These are phyloP conservation scores for Thyridium curvatum DNA, from an alignment of 2,329 filamentous ascomycete species.

Conservation along the genomic window DNA sequence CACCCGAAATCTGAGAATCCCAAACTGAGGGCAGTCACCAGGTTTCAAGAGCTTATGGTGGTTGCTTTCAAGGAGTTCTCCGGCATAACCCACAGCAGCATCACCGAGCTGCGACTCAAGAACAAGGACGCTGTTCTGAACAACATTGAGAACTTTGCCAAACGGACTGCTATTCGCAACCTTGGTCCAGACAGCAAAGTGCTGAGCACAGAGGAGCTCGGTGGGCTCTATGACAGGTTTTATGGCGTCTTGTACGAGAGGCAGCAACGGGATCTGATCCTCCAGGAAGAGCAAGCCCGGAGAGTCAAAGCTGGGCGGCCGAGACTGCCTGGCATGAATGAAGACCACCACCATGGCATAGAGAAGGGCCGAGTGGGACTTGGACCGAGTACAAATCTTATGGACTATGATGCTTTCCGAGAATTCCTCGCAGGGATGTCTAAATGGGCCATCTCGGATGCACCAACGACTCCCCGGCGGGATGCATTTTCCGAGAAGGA, in stretches of 20 bases:
- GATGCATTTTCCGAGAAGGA: conserved; percentile 42
- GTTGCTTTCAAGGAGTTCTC: conserved; percentile 98
- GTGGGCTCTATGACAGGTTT: conserved; percentile 88
- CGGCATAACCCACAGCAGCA: conserved; percentile 86
- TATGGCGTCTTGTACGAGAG: conserved; percentile 88
- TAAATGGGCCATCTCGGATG: conserved; percentile 89
- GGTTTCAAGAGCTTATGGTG: conserved; percentile 98
- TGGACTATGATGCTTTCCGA: conserved; percentile 96
- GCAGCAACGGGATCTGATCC: conserved; percentile 72
- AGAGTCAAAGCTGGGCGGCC: conserved; percentile 54
- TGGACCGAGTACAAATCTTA: conserved; percentile 81
- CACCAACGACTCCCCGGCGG: conserved; percentile 54
- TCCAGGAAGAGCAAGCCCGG: conserved; percentile 69
- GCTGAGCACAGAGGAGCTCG: conserved; percentile 76
- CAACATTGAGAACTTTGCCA: conserved; percentile 96
- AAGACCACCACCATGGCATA: conserved; percentile 40
- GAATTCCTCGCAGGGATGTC: conserved; percentile 87
- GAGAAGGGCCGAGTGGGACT: conserved; percentile 85
- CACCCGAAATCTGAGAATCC: conserved; percentile 94
- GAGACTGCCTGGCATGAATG: conserved; percentile 20
- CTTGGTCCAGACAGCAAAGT: conserved; percentile 94
- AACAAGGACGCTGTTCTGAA: conserved; percentile 93
- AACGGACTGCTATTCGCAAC: conserved; percentile 92
- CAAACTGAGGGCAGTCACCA: conserved; percentile 86
- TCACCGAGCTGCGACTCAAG: conserved; percentile 81